Evolutionary conservation across 768 basidiomycete genomes (phyloP), one percentile per base, ranked within the genome.

Genomic region (Termitomyces sp.): DNA sequence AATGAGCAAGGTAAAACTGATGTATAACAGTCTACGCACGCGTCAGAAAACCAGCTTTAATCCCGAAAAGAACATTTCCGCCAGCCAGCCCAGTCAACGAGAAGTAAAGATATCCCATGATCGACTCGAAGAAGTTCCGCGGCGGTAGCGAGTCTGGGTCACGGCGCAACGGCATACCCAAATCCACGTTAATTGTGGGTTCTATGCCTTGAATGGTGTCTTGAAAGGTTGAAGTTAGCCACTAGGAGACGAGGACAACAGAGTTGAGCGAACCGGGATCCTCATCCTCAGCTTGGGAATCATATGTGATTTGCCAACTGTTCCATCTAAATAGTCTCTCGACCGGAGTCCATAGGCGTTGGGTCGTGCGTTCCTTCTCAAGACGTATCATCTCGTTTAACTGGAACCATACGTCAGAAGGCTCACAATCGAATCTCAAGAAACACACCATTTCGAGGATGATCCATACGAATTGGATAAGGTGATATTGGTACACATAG

Each of bases 141-240:
- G 90, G 89, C 1, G 90, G 88, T 0, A 90, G 68, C 0, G 86
- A 88, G 65, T 92, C 89, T 0, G 89, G 88, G 69, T 92, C 88
- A 27, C 89, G 77, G 3, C 78, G 74, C 16, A 73, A 69, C 1
- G 88, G 80, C 37, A 77, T 62, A 3, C 84, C 86, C 0, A 90
- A 75, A 62, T 88, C 86, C 2, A 75, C 66, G 37, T 70, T 64
- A 46, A 66, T 61, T 9, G 68, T 67, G 1, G 73, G 73, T 27
- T 79, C 73, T 11, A 84, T 69, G 8, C 87, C 86, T 58, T 84
- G 84, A 47, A 90, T 82, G 5, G 72, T 56, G 57, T 79, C 77
- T 79, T 38, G 10, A 45, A 11, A 9, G 43, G 31, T 41, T 21
- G 4, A 10, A 17, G 35, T 38, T 3, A 41, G 29, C 34, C 17